phyloP scores from a whole-genome alignment of 139 green algal species.

The Edaphochlamys debaryana region DNA sequence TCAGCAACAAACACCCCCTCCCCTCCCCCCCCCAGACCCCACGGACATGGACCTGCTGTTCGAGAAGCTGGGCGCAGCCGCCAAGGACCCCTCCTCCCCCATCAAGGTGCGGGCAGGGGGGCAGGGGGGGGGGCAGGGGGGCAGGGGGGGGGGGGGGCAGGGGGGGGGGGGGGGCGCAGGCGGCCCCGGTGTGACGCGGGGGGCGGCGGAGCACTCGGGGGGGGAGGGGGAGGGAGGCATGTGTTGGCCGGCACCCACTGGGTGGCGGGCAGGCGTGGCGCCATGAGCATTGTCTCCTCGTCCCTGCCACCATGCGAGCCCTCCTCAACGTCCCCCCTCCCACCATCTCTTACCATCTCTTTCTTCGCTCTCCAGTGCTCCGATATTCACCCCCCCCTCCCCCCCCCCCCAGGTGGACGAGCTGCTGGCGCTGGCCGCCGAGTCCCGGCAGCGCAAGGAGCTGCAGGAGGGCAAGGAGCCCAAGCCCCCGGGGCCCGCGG shows the following conservation, averaged over 20 bases:
- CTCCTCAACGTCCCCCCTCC: neutral
- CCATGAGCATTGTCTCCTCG: no score
- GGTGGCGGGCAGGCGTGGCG: no score
- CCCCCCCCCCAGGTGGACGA: slow-evolving; percentile 6
- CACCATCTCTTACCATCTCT: neutral
- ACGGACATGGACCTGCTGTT: slow-evolving; percentile 52
- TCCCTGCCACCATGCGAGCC: no score
- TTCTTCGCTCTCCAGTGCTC: neutral
- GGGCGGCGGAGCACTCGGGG: neutral
- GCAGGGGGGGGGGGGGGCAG: no score
- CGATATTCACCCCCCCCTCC: neutral
- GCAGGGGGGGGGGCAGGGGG: neutral
- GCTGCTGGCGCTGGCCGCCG: neutral
- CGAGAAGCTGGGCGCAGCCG: slow-evolving; percentile 24
- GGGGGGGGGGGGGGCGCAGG: no score
- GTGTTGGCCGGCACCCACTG: neutral
- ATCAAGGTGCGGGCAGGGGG: slow-evolving; percentile 1
- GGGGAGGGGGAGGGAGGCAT: neutral
- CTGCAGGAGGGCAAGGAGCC: neutral
- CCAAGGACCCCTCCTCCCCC: neutral
- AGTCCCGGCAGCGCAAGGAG: neutral
- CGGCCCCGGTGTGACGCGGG: no score
- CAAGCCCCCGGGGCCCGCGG: neutral
- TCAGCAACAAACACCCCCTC: neutral
- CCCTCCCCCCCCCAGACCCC: slow-evolving; percentile 12